Evolutionary conservation across 805 yeast genomes (phyloP).

Genomic region (Zygosaccharomyces rouxii): DNA sequence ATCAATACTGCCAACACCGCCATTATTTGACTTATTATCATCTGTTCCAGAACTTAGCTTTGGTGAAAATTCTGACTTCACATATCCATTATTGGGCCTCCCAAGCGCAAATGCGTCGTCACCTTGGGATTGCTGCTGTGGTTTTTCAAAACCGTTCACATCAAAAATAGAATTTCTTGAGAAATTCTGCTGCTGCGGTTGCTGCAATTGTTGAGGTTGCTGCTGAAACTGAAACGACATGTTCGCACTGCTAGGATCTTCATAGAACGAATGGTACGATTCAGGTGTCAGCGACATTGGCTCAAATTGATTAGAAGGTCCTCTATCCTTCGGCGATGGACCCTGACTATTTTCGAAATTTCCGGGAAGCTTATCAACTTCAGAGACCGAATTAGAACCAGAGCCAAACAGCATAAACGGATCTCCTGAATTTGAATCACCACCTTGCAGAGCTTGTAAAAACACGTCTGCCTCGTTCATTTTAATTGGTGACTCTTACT

Average conservation of each 20-base stretch:
- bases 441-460: conserved; percentile 4
- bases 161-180: background rate
- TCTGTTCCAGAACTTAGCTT: background rate
- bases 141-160: background rate
- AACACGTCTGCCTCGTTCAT: conserved; percentile 7
- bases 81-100: background rate
- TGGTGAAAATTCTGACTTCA: conserved; percentile 10
- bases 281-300: conserved; percentile 17
- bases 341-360: background rate
- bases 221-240: conserved; percentile 1
- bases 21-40: background rate
- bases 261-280: conserved; percentile 15
- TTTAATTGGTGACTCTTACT: background rate
- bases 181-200: background rate
- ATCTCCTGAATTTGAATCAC: conserved; percentile 1
- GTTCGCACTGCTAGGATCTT: background rate
- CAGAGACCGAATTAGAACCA: background rate
- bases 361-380: background rate
- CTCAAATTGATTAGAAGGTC: conserved; percentile 1
- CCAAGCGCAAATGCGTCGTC: background rate
- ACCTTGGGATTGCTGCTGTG: background rate
- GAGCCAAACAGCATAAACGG: conserved; percentile 4
- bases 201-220: background rate
- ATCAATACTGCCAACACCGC: background rate
- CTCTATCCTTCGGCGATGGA: background rate